phyloP scores from a whole-genome alignment of 345 rosid genomes.

The Syzygium aqueum region DNA sequence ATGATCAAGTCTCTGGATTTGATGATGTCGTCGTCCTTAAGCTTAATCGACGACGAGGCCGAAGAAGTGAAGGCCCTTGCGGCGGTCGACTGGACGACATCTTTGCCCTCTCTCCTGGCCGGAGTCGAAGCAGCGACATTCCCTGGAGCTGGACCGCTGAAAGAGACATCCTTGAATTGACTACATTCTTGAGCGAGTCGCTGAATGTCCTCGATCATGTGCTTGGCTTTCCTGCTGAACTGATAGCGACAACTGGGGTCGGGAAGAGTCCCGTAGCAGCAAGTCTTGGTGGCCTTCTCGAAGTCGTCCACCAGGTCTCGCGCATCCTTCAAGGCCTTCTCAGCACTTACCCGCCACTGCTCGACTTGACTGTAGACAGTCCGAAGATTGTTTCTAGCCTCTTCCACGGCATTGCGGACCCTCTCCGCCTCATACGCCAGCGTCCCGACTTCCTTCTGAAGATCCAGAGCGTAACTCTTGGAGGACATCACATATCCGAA shows the following conservation, averaged over 20 bases:
- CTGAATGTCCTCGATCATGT: background rate
- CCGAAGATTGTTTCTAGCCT: fast-evolving
- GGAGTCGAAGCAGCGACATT: fast-evolving
- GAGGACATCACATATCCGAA: background rate
- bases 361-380: fast-evolving
- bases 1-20: background rate
- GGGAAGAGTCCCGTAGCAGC: background rate
- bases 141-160: background rate
- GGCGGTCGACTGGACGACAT: background rate
- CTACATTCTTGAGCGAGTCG: background rate
- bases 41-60: background rate
- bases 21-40: fast-evolving
- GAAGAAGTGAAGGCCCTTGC: background rate
- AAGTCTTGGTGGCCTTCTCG: background rate
- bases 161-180: background rate
- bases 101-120: background rate
- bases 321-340: fast-evolving
- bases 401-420: fast-evolving
- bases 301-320: fast-evolving
- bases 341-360: background rate
- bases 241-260: background rate
- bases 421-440: fast-evolving
- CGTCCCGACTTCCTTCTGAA: fast-evolving
- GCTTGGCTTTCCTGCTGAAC: background rate
- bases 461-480: background rate